Evolutionary conservation across 2,329 filamentous ascomycete genomes (phyloP).

Genomic region (Zalaria obscura): DNA sequence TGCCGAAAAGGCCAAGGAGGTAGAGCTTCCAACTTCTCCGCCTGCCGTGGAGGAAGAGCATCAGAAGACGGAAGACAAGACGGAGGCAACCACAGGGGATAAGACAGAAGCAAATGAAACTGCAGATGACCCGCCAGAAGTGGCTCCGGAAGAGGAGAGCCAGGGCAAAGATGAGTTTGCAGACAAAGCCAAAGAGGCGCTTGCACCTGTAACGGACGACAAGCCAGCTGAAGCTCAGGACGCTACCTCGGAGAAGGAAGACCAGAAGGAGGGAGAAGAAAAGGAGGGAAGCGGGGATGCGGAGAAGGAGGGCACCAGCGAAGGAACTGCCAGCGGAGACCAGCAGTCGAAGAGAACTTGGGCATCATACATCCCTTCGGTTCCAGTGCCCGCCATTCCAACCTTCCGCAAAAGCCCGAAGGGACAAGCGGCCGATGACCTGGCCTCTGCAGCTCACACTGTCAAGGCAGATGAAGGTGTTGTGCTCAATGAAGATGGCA

Average conservation of each 20-base stretch:
- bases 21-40: not conserved
- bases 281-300: slow-evolving; percentile 1
- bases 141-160: slow-evolving; percentile 9
- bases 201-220: too few species aligned
- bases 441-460: slow-evolving; percentile 18
- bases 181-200: too few species aligned
- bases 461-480: slow-evolving; percentile 16
- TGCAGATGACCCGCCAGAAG: slow-evolving; percentile 9
- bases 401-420: not conserved
- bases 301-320: slow-evolving; percentile 16
- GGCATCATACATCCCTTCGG: slow-evolving; percentile 18
- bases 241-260: slow-evolving; percentile 8
- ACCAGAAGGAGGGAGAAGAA: slow-evolving; percentile 3
- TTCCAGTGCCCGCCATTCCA: slow-evolving; percentile 6
- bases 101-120: not conserved
- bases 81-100: not conserved
- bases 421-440: slow-evolving; percentile 18
- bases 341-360: slow-evolving; percentile 22
- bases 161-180: too few species aligned
- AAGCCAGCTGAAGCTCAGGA: slow-evolving; percentile 10
- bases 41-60: slow-evolving; percentile 7
- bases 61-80: slow-evolving; percentile 1
- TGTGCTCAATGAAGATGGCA: slow-evolving; percentile 22
- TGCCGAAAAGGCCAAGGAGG: slow-evolving; percentile 8
- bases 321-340: slow-evolving; percentile 8